Base-by-base conservation (phyloP, 768 basidiomycete genomes). In the Boletellus sp. region DNA sequence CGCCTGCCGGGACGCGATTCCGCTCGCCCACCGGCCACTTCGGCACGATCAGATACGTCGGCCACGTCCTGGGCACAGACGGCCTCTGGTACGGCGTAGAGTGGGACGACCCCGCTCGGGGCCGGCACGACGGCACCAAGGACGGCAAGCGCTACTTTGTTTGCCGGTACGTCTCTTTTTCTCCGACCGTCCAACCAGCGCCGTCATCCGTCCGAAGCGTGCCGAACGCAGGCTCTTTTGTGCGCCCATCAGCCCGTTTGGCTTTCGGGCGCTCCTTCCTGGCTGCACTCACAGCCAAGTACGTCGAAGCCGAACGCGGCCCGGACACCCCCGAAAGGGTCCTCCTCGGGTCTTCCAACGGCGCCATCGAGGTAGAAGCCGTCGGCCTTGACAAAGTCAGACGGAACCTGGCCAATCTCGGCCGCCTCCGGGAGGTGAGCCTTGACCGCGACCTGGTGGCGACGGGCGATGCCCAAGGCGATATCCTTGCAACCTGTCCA, bases 81-180 rank as follows among this genome's bases (percentile, higher is more conserved):
- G 90, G 88, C 4, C 57, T 68, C 12, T 98, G 94, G 94, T 75
- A 94, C n/a, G 95, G 95, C n/a, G 79, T 97, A 41, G 95, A 98
- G 70, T 98, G 94, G 90, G 95, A 98, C 62, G 85, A 92, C 60
- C 78, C 84, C 17, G 52, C 65, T 8, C 80, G 93, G 49, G 95
- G 95, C 23, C 94, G 88, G 66, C 94, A 97, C 65, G 81, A 87
- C 57, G 95, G 95, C 6, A 64, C 74, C 55, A 89, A 91, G 62
- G 83, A 90, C 55, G 86, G 83, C 41, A 78, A 75, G 54, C 76
- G 74, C 35, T 94, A 95, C 68, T 98, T 97, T 66, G 61, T 70
- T 39, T 90, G 87, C 71, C 72, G 78, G 90, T 92, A 69, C 73
- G 67, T 43, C 38, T 39, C n/a, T 34, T 41, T 37, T 52, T 46